Base-by-base conservation (phyloP, 352 stramenopile species). In the Phytophthora sp. region DNA sequence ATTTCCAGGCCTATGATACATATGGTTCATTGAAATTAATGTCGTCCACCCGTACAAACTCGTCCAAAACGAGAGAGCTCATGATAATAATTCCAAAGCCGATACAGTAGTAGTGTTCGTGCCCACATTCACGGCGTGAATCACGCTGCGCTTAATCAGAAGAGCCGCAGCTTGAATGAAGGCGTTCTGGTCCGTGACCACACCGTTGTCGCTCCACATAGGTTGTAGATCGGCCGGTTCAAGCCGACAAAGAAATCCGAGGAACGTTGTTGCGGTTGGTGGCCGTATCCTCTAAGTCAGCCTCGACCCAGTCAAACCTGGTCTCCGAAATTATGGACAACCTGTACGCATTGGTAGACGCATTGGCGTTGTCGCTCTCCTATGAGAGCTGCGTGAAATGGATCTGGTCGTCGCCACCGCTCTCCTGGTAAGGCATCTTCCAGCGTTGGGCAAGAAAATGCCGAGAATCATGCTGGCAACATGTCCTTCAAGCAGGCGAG, bases 381-480 rank as follows among this genome's bases (percentile, higher is more conserved):
- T 75, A 79, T 47, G 86, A 91, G 18, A 98, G 80, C 13, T 80
- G 76, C 7, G 88, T 93, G 55, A 95, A 88, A 66, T 97, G 89
- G 18, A 96, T 69, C 23, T 73, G 69, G 2, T 87, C 88, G 51
- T 80, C 63, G n/a, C 78, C 78, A 3, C 44, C 58, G 46, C 64
- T 78, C 41, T 86, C 78, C 7, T 51, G 18, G 26, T 73, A 82
- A 7, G 73, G 78, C 78, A 86, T 82, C 53, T 66, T 66, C 51
- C 70, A 82, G n/a, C n/a, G n/a, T n/a, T n/a, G n/a, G n/a, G n/a
- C n/a, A n/a, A n/a, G n/a, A n/a, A n/a, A n/a, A n/a, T n/a, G n/a
- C n/a, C n/a, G n/a, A n/a, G n/a, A n/a, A n/a, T n/a, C n/a, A n/a
- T n/a, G 38, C 82, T 84, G 45, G 71, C n/a, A 84, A 44, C 26